Evolutionary conservation across 1,284 basidiomycete genomes (phyloP), one percentile per base, ranked within the genome.

Genomic region (Acaromyces ingoldii): DNA sequence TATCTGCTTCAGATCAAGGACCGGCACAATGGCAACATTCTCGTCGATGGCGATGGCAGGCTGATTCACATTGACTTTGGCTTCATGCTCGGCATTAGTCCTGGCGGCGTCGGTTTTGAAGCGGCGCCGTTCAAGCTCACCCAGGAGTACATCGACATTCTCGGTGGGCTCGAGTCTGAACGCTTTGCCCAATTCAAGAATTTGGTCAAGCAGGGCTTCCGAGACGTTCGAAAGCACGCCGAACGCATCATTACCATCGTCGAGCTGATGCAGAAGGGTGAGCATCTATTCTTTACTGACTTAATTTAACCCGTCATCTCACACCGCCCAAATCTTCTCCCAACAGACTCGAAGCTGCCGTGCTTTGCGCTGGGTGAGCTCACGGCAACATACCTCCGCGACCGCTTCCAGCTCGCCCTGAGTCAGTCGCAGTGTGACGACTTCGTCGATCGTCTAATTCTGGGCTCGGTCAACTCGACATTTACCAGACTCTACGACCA

Each of bases 1-100:
- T 97, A 90, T 76, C 84, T 98, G 21, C 82, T 99, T 2, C 95
- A 98, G 79, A 89, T 99, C 77, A 99, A 99, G 77, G 93, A 98
- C 77, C 84, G 95, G 22, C 95, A 99, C 75, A 99, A 99, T 70
- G 95, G 95, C 41, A 99, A 98, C 75, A 98, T 99, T 55, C 82
- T 99, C 3, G 80, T 99, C 33, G 95, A 98, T 76, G 83, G 89
- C 48, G 89, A 95, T 43, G 95, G 95, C 0, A 92, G 95, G 67
- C 79, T 93, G 15, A 84, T 93, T 55, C 89, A 97, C 76, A 97
- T 97, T 63, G 95, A 98, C 77, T 99, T 98, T 76, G 95, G 95
- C 0, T 98, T 98, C 79, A 95, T 99, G 82, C 82, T 99, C 3
- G 72, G 72, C 30, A 47, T 89, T 87, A 91, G 91, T 4, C 95